phyloP scores from a whole-genome alignment of 2,329 filamentous ascomycete genomes.

The Monosporascus sp. region DNA sequence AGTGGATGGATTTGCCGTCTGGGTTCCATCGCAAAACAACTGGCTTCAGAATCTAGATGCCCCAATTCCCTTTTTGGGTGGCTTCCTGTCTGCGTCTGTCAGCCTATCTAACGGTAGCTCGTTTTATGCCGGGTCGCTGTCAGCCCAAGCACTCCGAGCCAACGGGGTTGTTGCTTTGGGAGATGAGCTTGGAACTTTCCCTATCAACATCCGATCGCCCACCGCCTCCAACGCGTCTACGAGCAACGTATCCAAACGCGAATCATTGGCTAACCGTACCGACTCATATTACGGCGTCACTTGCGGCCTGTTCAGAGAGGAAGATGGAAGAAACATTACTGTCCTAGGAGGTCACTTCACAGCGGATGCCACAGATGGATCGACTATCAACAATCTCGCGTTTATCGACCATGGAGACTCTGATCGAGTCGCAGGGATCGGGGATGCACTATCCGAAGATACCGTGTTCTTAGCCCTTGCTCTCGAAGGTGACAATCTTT shows the following conservation, averaged over 20 bases:
- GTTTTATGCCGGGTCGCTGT: slow-evolving; percentile 78
- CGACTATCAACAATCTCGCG: slow-evolving; percentile 70
- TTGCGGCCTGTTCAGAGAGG: slow-evolving; percentile 71
- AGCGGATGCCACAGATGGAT: slow-evolving; percentile 61
- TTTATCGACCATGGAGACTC: slow-evolving; percentile 73
- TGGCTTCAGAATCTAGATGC: slow-evolving; percentile 80
- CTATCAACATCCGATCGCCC: slow-evolving; percentile 47
- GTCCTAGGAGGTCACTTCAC: slow-evolving; percentile 84
- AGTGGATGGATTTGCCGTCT: slow-evolving; percentile 77
- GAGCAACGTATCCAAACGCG: slow-evolving; percentile 40
- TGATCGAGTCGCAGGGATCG: slow-evolving; percentile 63
- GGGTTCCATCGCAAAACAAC: slow-evolving; percentile 78
- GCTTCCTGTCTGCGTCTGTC: slow-evolving; percentile 63
- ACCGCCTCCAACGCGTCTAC: slow-evolving; percentile 25
- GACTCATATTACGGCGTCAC: slow-evolving; percentile 60
- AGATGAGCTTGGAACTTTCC: slow-evolving; percentile 47
- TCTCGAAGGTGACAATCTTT: slow-evolving; percentile 62
- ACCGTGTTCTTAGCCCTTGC: slow-evolving; percentile 73
- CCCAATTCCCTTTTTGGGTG: slow-evolving; percentile 60
- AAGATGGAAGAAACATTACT: slow-evolving; percentile 69
- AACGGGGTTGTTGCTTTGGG: slow-evolving; percentile 67
- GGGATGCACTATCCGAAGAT: slow-evolving; percentile 57
- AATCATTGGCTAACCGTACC: slow-evolving; percentile 31
- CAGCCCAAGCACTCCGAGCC: slow-evolving; percentile 66
- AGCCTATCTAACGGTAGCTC: slow-evolving; percentile 56